phyloP scores from a whole-genome alignment of 257 asterid genomes.

The Jacaranda copaia region DNA sequence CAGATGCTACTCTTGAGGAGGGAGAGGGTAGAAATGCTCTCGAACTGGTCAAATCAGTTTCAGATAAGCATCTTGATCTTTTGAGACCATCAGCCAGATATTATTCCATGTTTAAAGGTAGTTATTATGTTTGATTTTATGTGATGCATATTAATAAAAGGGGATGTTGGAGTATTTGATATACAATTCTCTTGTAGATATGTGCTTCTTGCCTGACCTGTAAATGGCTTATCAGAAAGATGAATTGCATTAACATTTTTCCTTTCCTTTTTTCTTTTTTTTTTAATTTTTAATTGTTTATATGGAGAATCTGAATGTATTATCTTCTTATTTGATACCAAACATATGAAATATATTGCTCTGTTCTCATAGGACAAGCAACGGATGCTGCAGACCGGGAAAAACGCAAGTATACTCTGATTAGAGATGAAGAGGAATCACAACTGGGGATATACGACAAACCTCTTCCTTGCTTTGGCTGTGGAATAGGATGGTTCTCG shows the following conservation, averaged over 20 bases:
- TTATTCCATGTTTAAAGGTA: constrained; percentile 87
- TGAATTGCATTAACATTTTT: background rate
- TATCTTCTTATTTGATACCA: constrained; percentile 4
- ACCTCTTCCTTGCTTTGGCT: constrained; percentile 96
- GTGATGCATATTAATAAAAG: background rate
- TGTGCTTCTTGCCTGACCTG: too few species aligned
- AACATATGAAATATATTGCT: constrained; percentile 16
- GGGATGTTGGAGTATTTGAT: background rate
- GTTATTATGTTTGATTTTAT: constrained; percentile 39
- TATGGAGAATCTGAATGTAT: background rate
- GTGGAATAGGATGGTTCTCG: constrained; percentile 97
- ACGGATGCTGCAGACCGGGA: constrained; percentile 55
- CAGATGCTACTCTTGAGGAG: constrained; percentile 81
- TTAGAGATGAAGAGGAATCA: constrained; percentile 72
- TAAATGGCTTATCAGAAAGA: too few species aligned
- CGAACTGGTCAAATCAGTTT: constrained; percentile 81
- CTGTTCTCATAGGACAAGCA: constrained; percentile 54
- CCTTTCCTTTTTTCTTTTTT: background rate
- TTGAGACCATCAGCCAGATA: constrained; percentile 95
- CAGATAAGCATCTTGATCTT: constrained; percentile 94
- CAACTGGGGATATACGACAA: constrained; percentile 82
- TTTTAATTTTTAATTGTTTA: background rate
- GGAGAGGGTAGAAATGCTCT: constrained; percentile 74
- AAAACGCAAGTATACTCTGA: constrained; percentile 73
- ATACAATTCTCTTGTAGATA: too few species aligned